Evolutionary conservation across 1,284 basidiomycete species (phyloP).

Genomic region (Marasmius sp.): DNA sequence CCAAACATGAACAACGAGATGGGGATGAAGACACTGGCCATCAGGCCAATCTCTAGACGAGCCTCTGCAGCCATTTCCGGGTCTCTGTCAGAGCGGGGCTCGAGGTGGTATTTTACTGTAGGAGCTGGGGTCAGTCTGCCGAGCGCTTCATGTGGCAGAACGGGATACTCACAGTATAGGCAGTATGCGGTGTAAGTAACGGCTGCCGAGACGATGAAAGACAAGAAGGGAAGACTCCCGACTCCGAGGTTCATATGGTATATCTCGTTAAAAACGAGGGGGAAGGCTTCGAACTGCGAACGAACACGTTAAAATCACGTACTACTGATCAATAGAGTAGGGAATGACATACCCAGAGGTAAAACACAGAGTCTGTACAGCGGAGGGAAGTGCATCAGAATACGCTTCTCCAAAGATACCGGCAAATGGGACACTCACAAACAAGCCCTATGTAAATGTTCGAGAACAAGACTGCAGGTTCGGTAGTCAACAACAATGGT

Average conservation of each 20-base stretch:
- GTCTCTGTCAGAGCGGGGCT: constrained; percentile 15
- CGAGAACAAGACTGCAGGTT: constrained; percentile 40
- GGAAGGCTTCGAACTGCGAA: constrained; percentile 28
- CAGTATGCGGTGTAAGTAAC: constrained; percentile 21
- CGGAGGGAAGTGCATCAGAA: not conserved
- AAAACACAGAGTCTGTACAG: constrained; percentile 28
- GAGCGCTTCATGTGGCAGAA: not conserved
- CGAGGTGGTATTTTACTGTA: constrained; percentile 17
- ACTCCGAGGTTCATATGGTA: constrained; percentile 37
- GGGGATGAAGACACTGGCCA: constrained; percentile 43
- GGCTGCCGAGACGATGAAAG: constrained; percentile 36
- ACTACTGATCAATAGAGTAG: not conserved
- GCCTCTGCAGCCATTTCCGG: constrained; percentile 17
- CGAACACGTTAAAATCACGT: not conserved
- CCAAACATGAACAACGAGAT: constrained; percentile 44
- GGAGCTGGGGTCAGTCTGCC: too few relatives aligned
- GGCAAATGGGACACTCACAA: constrained; percentile 17
- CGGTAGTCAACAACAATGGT: constrained; percentile 39
- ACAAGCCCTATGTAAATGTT: constrained; percentile 46
- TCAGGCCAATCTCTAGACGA: constrained; percentile 21
- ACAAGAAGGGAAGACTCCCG: constrained; percentile 47
- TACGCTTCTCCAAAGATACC: not conserved
- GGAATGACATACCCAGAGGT: constrained; percentile 8
- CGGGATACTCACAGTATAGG: constrained; percentile 13
- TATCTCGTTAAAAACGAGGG: constrained; percentile 31